Base-by-base conservation (phyloP, 106 monocot genomes). In the Gastrodia elata region DNA sequence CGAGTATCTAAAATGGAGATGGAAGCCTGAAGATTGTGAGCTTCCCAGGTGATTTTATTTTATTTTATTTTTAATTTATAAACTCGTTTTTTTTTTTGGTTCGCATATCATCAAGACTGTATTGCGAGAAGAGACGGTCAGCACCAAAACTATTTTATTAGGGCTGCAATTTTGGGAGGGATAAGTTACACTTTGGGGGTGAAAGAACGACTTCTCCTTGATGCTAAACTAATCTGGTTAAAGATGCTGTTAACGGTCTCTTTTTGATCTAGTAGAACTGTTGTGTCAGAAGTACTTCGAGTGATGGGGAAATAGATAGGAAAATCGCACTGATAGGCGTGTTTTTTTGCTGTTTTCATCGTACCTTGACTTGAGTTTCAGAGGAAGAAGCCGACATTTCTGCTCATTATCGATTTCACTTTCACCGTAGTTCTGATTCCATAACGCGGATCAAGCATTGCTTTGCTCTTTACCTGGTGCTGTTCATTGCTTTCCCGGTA, bases 21-120 rank as follows among this genome's bases (percentile, higher is more conserved):
- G 94, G 94, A 84, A 84, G 75, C 94, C 91, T 27, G 73, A 76
- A n/a, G 83, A 77, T 20, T 94, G 94, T 39, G 73, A 74, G 57
- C 77, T 94, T 38, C 91, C 91, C 20, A 91, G 94, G 94, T 94
- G 77, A 38, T 14, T n/a, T n/a, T n/a, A n/a, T n/a, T n/a, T n/a
- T n/a, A n/a, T n/a, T n/a, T n/a, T n/a, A 18, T 1, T 72, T 69
- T 69, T 67, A 13, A 61, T 61, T 32, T 13, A 4, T 32, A 11
- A 32, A 61, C 32, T 61, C 61, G 32, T 61, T 61, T 15, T 61
- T 61, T 32, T 61, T 4, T 61, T 61, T 61, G 27, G 30, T 11
- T n/a, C n/a, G n/a, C n/a, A n/a, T 32, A 11, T 33, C 22, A 52
- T 3, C 32, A 11, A 61, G 30, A 32, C 32, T 61, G 10, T 61